A percentile compares a stretch with the other conserved stretches of the same genome.
Conservation (phyloP, 2,329 filamentous ascomycete genomes). For the Aspergillus chevalieri region DNA sequence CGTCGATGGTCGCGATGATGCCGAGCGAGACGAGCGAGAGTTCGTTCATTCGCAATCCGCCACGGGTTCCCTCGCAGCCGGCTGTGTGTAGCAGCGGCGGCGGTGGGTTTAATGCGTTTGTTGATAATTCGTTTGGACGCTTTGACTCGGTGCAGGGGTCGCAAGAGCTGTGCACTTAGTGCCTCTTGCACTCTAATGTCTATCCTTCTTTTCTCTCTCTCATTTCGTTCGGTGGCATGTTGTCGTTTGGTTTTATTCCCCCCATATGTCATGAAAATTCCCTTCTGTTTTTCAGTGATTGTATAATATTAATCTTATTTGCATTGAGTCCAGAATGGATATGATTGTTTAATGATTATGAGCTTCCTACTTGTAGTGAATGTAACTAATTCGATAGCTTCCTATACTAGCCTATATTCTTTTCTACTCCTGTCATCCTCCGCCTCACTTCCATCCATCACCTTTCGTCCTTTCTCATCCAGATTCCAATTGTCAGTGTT, state of each 20-base stretch:
- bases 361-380: too few species aligned
- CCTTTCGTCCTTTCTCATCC: too few species aligned
- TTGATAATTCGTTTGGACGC: slow-evolving; percentile 22
- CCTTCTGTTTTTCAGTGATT: not conserved
- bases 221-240: not conserved
- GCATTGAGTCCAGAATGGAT: not conserved
- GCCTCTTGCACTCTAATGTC: not conserved
- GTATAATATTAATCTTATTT: not conserved
- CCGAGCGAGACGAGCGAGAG: slow-evolving; percentile 21
- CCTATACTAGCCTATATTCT: too few species aligned
- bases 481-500: too few species aligned
- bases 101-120: slow-evolving; percentile 23
- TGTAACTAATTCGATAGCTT: too few species aligned
- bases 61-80: slow-evolving; percentile 1
- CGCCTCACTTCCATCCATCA: too few species aligned
- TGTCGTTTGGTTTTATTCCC: not conserved
- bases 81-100: not conserved
- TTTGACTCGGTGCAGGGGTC: slow-evolving; percentile 28
- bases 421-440: too few species aligned
- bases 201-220: slow-evolving; percentile 1
- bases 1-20: slow-evolving; percentile 26
- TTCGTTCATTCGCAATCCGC: slow-evolving; percentile 22
- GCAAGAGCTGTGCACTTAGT: slow-evolving; percentile 30
- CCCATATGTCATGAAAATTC: not conserved
- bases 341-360: too few species aligned